Evolutionary conservation across 108 stramenopile species (phyloP), one percentile per base, ranked within the genome.

Genomic region (Nitzschia inconspicua): DNA sequence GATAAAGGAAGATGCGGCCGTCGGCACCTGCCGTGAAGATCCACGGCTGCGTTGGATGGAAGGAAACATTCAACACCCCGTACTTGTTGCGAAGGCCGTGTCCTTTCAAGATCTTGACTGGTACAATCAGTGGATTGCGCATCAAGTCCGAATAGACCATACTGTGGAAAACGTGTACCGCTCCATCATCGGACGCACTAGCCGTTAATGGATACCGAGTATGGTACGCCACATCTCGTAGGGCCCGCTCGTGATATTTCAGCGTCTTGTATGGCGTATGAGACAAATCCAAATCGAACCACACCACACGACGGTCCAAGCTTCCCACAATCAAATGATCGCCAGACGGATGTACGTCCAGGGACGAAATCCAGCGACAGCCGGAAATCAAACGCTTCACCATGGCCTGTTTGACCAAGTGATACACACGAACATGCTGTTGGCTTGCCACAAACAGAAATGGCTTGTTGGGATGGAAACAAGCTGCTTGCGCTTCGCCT

Each of bases 11-110:
- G 43, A 98, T 92, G 11, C 62, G 62, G 7, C 97, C 96, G 67
- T 99, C 99, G 0, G 96, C 96, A 3, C 99, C 98, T 30, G 67
- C 93, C 0, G 96, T 93, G 75, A 99, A 97, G 4, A 99, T 43
- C 99, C 99, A 99, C n/a, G 99, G 99, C 74, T 98, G 98, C 46
- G 86, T 86, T 3, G 97, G 98, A 75, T 98, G 98, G 58, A 96
- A 99, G 18, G 76, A 79, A 25, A 89, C 52, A 1, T 81, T 78
- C 57, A 98, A 55, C 5, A 91, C 96, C 7, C 98, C 99, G 23
- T 97, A 61, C 31, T 85, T 95, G 40, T 93, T 88, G 11, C 72
- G 66, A 20, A 83, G 65, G 23, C 72, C 57, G 70, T 98, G 97
- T 0, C 91, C 97, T 26, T 91, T 63, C 26, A 99, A 70, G 10